Evolutionary conservation across 2,329 filamentous ascomycete genomes (phyloP), one percentile per base, ranked within the genome.

Genomic region (Aspergillus udagawae): DNA sequence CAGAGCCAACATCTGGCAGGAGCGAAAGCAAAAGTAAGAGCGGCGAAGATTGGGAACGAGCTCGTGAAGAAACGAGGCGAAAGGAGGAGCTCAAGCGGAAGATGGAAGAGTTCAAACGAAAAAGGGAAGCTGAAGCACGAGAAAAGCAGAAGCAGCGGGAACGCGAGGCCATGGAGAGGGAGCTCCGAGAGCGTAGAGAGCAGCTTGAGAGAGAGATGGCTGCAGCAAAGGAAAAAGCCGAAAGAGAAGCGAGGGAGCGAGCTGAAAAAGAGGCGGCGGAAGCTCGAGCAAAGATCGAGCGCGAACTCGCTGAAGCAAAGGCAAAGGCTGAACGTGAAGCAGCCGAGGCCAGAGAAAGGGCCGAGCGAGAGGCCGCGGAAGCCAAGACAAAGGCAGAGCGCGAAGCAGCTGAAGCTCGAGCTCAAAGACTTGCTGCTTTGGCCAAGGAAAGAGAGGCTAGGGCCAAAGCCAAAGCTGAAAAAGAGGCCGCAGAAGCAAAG

Each of bases 161-260:
- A 55, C 70, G 72, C 25, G 75, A 77, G 55, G 70, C 68, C 9
- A 74, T 75, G 65, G 75, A 77, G 58, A 68, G 68, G 42, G 73
- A 76, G 54, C 61, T 75, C 32, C 68, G 69, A 44, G 72, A 75
- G 60, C 73, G 73, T 32, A 72, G 71, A 45, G 73, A 76, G 60
- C 73, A 75, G 54, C 65, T 75, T 20, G 74, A 76, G 60, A 67
- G 60, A 27, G 71, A 73, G 52, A 71, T 72, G 63, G 70, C 70
- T n/a, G 68, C 66, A 20, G 70, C 70, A 21, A 67, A 61, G 45
- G 63, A 65, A 32, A 60, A 60, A 20, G 65, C 65, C 9, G 62
- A 60, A 9, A 61, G 56, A 23, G 65, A 66, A 35, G 63, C 57
- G 9, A 57, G 56, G 38, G 62, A 65, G 51, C 56, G 58, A 23